Evolutionary conservation across 2,329 filamentous ascomycete genomes (phyloP).

Genomic region (Emericellopsis cladophorae): DNA sequence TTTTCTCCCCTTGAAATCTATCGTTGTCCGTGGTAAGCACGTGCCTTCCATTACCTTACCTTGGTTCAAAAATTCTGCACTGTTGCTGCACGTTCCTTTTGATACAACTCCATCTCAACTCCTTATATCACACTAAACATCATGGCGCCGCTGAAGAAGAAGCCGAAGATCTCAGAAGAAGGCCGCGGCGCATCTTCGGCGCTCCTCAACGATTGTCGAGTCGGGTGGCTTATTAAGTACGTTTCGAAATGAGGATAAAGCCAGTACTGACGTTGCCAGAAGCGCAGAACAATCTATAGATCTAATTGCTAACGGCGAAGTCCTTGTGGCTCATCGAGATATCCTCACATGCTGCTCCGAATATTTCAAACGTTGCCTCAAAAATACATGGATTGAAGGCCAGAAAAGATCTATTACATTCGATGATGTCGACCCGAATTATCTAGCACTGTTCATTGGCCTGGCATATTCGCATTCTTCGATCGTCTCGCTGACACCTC

Average conservation of each 20-base stretch:
- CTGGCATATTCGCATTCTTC: slow-evolving; percentile 19
- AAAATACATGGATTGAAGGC: slow-evolving; percentile 13
- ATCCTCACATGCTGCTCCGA: slow-evolving; percentile 18
- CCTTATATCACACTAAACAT: background rate
- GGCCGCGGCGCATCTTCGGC: slow-evolving; percentile 8
- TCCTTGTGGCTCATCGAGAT: slow-evolving; percentile 14
- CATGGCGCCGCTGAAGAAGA: slow-evolving; percentile 13
- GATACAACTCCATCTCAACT: background rate
- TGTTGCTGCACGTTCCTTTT: background rate
- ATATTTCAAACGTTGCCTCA: slow-evolving; percentile 18
- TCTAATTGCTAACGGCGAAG: slow-evolving; percentile 14
- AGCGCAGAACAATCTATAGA: slow-evolving; percentile 16
- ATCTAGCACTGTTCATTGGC: slow-evolving; percentile 19
- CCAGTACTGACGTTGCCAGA: slow-evolving; percentile 6
- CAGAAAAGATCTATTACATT: slow-evolving; percentile 14
- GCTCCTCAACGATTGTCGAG: slow-evolving; percentile 17
- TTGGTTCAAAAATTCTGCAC: too few relatives aligned
- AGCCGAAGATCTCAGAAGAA: slow-evolving; percentile 7
- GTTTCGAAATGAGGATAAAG: slow-evolving; percentile 3
- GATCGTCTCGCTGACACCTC: slow-evolving; percentile 15
- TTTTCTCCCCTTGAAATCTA: too few relatives aligned
- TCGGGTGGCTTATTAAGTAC: slow-evolving; percentile 20
- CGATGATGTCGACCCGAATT: slow-evolving; percentile 18
- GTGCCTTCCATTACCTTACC: background rate
- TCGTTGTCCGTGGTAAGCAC: background rate